Percentiles rank a stretch among this genome's conserved stretches.
phyloP scores from a whole-genome alignment of 1,284 basidiomycete genomes.

The Cryptococcus sp. region DNA sequence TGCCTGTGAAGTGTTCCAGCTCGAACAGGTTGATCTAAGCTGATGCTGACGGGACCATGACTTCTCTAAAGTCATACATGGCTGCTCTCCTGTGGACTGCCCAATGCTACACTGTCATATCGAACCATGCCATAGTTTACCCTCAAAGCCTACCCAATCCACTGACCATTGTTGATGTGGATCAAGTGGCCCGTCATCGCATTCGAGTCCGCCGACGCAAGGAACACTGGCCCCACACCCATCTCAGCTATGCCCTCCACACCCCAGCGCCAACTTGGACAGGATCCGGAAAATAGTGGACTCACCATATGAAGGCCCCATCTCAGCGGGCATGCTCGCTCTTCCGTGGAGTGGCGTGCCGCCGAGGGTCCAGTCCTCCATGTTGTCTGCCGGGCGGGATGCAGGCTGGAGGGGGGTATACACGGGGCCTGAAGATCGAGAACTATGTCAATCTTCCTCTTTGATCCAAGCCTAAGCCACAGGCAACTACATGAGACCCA shows the following conservation, averaged over 20 bases:
- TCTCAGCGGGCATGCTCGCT: constrained; percentile 59
- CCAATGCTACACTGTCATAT: not conserved
- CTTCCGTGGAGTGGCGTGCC: constrained; percentile 54
- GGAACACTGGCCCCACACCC: constrained; percentile 21
- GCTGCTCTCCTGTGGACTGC: not conserved
- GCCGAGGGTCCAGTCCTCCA: constrained; percentile 56
- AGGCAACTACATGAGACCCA: constrained; percentile 9
- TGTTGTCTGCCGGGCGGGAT: constrained; percentile 56
- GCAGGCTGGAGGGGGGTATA: constrained; percentile 55
- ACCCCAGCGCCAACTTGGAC: too few relatives aligned
- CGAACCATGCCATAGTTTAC: not conserved
- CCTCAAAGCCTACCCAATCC: constrained; percentile 35
- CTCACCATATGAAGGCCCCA: constrained; percentile 54
- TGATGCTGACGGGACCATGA: too few relatives aligned
- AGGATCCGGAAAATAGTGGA: not conserved
- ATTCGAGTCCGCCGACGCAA: constrained; percentile 38
- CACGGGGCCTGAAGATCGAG: constrained; percentile 27
- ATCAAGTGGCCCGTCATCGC: constrained; percentile 39
- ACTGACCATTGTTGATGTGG: constrained; percentile 43
- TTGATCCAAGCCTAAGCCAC: not conserved
- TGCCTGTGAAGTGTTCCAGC: too few relatives aligned
- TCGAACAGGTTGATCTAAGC: too few relatives aligned
- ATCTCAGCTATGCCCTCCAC: too few relatives aligned
- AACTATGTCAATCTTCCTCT: too few relatives aligned
- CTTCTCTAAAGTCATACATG: too few relatives aligned